phyloP scores from a whole-genome alignment of 2,329 filamentous ascomycete genomes.

The Paraphoma chrysanthemicola region DNA sequence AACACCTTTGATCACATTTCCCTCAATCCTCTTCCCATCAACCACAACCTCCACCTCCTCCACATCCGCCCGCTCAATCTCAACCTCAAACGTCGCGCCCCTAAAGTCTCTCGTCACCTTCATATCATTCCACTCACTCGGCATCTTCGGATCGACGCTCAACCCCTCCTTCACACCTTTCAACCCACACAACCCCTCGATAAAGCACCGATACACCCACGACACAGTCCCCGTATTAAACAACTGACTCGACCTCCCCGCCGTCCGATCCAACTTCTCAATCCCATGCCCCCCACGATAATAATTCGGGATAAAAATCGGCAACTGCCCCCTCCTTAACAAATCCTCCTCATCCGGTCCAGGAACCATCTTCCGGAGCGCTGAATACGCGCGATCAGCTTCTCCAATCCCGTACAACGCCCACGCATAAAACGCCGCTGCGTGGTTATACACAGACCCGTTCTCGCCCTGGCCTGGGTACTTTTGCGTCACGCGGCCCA shows the following conservation, averaged over 20 bases:
- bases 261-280: conserved; percentile 47
- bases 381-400: conserved; percentile 58
- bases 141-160: conserved; percentile 58
- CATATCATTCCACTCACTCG: conserved; percentile 58
- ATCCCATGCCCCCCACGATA: conserved; percentile 51
- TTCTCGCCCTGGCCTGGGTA: conserved; percentile 66
- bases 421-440: conserved; percentile 62
- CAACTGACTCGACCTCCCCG: conserved; percentile 63
- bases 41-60: conserved; percentile 51
- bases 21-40: conserved; percentile 49
- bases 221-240: conserved; percentile 67
- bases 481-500: conserved; percentile 66
- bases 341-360: conserved; percentile 61
- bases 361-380: conserved; percentile 62
- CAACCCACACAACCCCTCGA: conserved; percentile 63
- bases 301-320: conserved; percentile 66
- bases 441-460: conserved; percentile 65
- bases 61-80: conserved; percentile 53
- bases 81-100: conserved; percentile 58
- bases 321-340: conserved; percentile 61
- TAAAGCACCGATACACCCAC: conserved; percentile 63
- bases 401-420: conserved; percentile 60
- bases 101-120: conserved; percentile 59
- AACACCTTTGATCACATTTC: conserved; percentile 52
- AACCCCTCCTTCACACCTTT: conserved; percentile 59